A percentile compares a stretch with the other conserved stretches of the same genome.
These are phyloP conservation scores for Botrytis squamosa DNA, from an alignment of 2,329 filamentous ascomycete species.

Conservation along the genomic window DNA sequence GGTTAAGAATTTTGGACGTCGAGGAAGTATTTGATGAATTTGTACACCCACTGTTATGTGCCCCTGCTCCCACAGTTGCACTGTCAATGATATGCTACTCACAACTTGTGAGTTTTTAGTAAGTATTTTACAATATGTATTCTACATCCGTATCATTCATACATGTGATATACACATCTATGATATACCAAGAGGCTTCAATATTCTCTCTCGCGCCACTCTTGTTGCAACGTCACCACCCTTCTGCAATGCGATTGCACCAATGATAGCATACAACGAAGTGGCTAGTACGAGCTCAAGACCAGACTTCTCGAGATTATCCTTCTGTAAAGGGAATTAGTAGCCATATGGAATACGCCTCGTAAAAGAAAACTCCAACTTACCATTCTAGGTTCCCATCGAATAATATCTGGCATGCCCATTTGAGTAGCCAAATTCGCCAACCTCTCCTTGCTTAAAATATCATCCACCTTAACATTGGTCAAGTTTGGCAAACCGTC, in stretches of 20 bases:
- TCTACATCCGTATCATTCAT: conserved; percentile 19
- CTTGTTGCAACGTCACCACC: conserved; percentile 75
- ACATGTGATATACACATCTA: conserved; percentile 34
- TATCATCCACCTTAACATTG: conserved; percentile 54
- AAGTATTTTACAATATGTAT: conserved; percentile 21
- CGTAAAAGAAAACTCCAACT: conserved; percentile 8
- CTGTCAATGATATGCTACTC: conserved; percentile 10
- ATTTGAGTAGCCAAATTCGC: conserved; percentile 66
- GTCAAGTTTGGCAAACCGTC: conserved; percentile 72
- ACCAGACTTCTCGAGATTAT: conserved; percentile 71
- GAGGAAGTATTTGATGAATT: background rate
- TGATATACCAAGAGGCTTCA: conserved; percentile 38
- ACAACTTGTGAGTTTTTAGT: background rate
- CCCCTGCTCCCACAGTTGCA: background rate
- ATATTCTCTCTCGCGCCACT: conserved; percentile 66
- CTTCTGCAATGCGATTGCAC: conserved; percentile 84
- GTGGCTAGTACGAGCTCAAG: conserved; percentile 71
- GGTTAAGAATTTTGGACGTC: background rate
- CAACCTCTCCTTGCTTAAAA: conserved; percentile 65
- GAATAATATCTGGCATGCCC: conserved; percentile 70
- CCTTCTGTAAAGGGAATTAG: conserved; percentile 46
- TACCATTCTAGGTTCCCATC: conserved; percentile 88
- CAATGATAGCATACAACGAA: conserved; percentile 80
- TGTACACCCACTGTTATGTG: background rate
- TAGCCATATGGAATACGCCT: conserved; percentile 26